Conservation (phyloP, 2,329 filamentous ascomycete genomes). For the Biscogniauxia sp. region DNA sequence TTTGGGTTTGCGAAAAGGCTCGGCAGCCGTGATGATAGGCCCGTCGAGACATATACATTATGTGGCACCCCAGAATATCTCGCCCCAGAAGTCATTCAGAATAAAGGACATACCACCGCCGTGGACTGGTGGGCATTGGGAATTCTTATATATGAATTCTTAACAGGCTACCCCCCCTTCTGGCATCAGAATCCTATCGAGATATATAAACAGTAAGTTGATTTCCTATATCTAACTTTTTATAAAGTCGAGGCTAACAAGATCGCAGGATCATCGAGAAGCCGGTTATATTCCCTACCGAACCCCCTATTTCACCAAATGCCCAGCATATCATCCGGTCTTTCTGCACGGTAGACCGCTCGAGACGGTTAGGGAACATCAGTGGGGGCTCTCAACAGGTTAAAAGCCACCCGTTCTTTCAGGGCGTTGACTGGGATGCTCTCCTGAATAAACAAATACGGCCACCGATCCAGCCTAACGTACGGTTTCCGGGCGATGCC, state of each 20-base stretch:
- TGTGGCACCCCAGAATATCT: constrained; percentile 84
- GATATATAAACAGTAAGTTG: constrained; percentile 72
- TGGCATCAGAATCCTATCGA: constrained; percentile 86
- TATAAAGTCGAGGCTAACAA: constrained; percentile 14
- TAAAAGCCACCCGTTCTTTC: constrained; percentile 75
- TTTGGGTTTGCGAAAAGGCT: constrained; percentile 84
- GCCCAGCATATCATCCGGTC: constrained; percentile 74
- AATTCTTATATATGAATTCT: constrained; percentile 79
- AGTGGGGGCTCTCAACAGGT: constrained; percentile 69
- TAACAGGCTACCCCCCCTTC: constrained; percentile 82
- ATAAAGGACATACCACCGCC: constrained; percentile 72
- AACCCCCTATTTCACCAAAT: constrained; percentile 62
- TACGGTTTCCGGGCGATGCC: constrained; percentile 70
- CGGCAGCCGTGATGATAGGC: constrained; percentile 50
- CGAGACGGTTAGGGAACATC: constrained; percentile 74
- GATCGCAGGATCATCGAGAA: constrained; percentile 69
- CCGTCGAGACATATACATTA: constrained; percentile 74
- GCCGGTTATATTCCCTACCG: constrained; percentile 69
- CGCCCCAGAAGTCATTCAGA: constrained; percentile 80
- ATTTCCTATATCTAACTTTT: not conserved
- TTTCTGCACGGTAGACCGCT: constrained; percentile 77
- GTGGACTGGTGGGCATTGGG: constrained; percentile 89
- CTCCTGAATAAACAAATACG: constrained; percentile 61
- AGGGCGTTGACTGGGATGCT: constrained; percentile 70
- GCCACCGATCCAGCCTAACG: constrained; percentile 73